Percentiles rank a stretch among this genome's conserved stretches.
Evolutionary conservation across 495 filamentous ascomycete species (phyloP).

Genomic region (Podospora didyma): DNA sequence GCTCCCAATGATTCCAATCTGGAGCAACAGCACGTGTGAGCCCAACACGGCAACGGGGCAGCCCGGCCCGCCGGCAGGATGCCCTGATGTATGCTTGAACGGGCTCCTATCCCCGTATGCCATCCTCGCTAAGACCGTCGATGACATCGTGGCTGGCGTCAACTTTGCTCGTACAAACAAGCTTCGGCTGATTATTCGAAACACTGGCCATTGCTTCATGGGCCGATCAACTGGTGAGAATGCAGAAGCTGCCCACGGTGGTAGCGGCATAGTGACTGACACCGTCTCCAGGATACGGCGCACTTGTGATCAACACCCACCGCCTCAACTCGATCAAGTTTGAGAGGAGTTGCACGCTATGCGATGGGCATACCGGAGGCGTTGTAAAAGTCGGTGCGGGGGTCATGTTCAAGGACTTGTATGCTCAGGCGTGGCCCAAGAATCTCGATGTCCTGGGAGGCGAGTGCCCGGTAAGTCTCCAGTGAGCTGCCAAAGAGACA

Average conservation of each 20-base stretch:
- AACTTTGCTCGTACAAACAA: constrained; percentile 36
- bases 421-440: constrained; percentile 29
- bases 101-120: constrained; percentile 8
- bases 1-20: background rate
- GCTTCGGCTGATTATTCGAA: constrained; percentile 32
- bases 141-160: constrained; percentile 35
- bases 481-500: too few species aligned
- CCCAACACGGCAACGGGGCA: background rate
- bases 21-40: constrained; percentile 10
- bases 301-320: constrained; percentile 45
- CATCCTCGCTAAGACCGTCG: constrained; percentile 33
- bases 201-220: constrained; percentile 35
- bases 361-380: constrained; percentile 4
- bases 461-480: constrained; percentile 24
- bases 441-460: constrained; percentile 42
- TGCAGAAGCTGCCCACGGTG: background rate
- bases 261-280: too few species aligned
- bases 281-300: constrained; percentile 24
- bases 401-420: constrained; percentile 45
- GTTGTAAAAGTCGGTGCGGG: constrained; percentile 51
- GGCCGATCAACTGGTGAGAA: constrained; percentile 34
- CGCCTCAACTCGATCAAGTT: constrained; percentile 40
- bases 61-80: constrained; percentile 44
- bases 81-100: constrained; percentile 31
- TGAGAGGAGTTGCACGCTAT: constrained; percentile 29